These are phyloP conservation scores for Sanghuangporus baumii DNA, from an alignment of 1,284 basidiomycete genomes.

Conservation along the genomic window DNA sequence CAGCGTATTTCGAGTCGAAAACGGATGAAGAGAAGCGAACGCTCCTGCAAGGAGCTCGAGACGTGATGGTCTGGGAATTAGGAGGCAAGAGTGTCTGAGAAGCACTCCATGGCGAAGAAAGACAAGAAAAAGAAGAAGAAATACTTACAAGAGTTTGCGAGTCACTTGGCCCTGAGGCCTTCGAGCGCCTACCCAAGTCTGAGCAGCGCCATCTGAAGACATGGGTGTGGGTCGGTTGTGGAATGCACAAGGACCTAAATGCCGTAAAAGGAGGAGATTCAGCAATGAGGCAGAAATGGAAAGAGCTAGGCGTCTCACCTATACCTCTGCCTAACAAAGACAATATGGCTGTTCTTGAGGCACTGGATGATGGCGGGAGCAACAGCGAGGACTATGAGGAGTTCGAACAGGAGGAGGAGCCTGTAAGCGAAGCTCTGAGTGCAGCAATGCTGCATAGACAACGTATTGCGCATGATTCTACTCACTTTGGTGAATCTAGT, in stretches of 20 bases:
- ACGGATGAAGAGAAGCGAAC: neutral
- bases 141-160: constrained; percentile 2
- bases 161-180: constrained; percentile 19
- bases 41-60: neutral
- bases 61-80: neutral
- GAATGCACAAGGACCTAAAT: constrained; percentile 28
- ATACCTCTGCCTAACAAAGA: neutral
- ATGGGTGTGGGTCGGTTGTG: constrained; percentile 23
- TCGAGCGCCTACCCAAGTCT: constrained; percentile 15
- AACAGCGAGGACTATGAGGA: neutral
- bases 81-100: constrained; percentile 16
- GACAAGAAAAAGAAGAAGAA: neutral
- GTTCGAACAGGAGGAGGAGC: neutral
- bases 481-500: too few species aligned
- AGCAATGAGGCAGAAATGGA: neutral
- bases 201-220: constrained; percentile 14
- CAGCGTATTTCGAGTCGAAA: constrained; percentile 2
- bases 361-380: neutral
- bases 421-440: neutral
- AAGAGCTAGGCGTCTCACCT: neutral
- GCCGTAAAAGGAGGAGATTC: constrained; percentile 21
- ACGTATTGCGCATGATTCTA: too few species aligned
- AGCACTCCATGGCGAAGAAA: constrained; percentile 14
- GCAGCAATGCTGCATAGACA: neutral
- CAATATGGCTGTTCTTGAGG: neutral